Base-by-base conservation (phyloP, 176 grass and related monocot species). In the Canna indica region DNA sequence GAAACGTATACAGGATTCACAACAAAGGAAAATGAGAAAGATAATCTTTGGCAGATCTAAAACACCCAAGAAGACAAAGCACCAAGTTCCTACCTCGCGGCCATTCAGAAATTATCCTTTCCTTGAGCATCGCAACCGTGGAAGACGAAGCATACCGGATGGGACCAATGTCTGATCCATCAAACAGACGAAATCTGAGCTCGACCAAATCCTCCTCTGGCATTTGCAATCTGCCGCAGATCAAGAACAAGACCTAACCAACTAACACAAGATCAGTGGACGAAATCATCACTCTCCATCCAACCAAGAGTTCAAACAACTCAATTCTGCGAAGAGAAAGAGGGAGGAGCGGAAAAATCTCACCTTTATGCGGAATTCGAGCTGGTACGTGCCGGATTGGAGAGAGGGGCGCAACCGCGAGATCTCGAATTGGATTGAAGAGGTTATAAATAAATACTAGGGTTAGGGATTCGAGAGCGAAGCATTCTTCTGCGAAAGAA, bases 81-180 rank as follows among this genome's bases (percentile, higher is more conserved):
- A 8, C 41, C 7, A 44, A 44, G 9, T 44, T 60, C 56, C 11
- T 17, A 87, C 85, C 85, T 88, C 77, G 83, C 77, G 85, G 85
- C 85, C 85, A 88, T 15, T 88, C 85, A 65, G 81, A 74, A 63
- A 88, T 78, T 77, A 88, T 78, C 74, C 81, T 81, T 28, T 88
- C 85, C 81, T 88, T 88, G 70, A 88, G 85, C 2, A 81, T 75
- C 64, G 81, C 85, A 59, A 88, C 70, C 73, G 85, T 88, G 58
- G 85, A 83, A 71, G 81, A 9, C 42, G 78, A 70, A 24, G 85
- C 77, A 73, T 81, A 88, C 76, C 81, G 77, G 24, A 88, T 2
- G 57, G 85, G 85, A 9, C 85, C 85, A 74, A 88, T 83, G 70
- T 88, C 81, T 30, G 81, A 88, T 64, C 85, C 85, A 14, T 88